Evolutionary conservation across 768 basidiomycete genomes (phyloP), one percentile per base, ranked within the genome.

Genomic region (Psilocybe sp.): DNA sequence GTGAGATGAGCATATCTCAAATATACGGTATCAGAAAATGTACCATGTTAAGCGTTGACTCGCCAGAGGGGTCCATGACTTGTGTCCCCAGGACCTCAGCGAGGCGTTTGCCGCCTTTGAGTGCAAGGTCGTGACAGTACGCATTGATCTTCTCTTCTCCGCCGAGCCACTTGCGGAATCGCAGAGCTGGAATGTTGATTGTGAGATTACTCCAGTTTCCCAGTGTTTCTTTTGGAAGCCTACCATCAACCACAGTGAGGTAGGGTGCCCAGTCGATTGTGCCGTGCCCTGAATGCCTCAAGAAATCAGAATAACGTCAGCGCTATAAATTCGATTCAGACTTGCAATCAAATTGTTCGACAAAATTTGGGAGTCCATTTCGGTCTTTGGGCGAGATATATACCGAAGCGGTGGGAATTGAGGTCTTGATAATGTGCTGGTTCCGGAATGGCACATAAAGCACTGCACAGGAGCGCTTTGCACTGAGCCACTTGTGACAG

Each of bases 401-500:
- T 1, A 61, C 62, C 28, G 67, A 62, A 1, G 81, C 75, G 0
- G 83, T 85, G 3, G 86, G 82, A 35, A 87, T 70, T 1, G 82
- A 67, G 1, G 81, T 74, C 56, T 73, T 77, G 51, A 88, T 79
- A 28, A 82, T 60, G 51, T 81, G 76, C 48, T 87, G 86, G 56
- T 87, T 85, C 44, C 85, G 87, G 48, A 5, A 40, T n/a, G 90
- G 87, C 5, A 89, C 87, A 61, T 93, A 94, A 13, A 94, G 69
- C 14, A 86, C 71, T 0, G 88, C 82, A 40, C 76, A 82, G 1
- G 80, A 72, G 5, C 91, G 77, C 63, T 89, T 85, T 3, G 80
- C 74, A 57, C 76, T 84, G 1, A 92, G 68, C 91, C 92, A 95
- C 66, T 94, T 93, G 67, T 93, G 87, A 55, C 85, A 87, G 58